Base-by-base conservation (phyloP, 768 basidiomycete species). In the Podaxis sp. region DNA sequence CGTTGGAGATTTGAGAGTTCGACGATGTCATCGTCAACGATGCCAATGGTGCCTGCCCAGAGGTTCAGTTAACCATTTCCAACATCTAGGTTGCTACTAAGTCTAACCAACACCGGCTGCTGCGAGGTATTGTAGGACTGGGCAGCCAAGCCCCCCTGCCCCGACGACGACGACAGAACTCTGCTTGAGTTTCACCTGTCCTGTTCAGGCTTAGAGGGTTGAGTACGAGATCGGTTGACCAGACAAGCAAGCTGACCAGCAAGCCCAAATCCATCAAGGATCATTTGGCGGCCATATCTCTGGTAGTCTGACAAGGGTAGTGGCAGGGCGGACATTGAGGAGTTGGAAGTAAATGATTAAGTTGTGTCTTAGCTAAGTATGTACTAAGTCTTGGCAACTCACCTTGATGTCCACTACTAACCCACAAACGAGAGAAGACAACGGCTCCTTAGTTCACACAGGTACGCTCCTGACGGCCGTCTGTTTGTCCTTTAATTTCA, bases 211-310 rank as follows among this genome's bases (percentile, higher is more conserved):
- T 65, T 68, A 55, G 46, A 52, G 62, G 52, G 59, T 22, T 64
- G 59, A 57, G 49, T 64, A 51, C 48, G 62, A 51, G 52, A 22
- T 44, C 19, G n/a, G 19, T 30, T 40, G 39, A 39, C n/a, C 4
- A n/a, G 19, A 5, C 49, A 24, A 39, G 19, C 12, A 22, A 51
- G 36, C 76, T 52, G 61, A 90, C 96, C 96, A 75, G 85, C 80
- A 2, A 98, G 80, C 8, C 96, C 96, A 71, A 97, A 89, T 17
- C 87, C 89, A 62, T 93, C 87, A 59, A 97, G 76, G 62, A 98
- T 94, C 95, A 99, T 96, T 72, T 99, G 96, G 59, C 97, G 82
- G 49, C 96, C 95, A 86, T 98, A 99, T 61, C 96, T 83, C 68
- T 81, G 79, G 73, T 96, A 98, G 68, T 98, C 95, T 57, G 82